Evolutionary conservation across 805 yeast species (phyloP), one percentile per base, ranked within the genome.

Genomic region (Grigorovia jiainica): DNA sequence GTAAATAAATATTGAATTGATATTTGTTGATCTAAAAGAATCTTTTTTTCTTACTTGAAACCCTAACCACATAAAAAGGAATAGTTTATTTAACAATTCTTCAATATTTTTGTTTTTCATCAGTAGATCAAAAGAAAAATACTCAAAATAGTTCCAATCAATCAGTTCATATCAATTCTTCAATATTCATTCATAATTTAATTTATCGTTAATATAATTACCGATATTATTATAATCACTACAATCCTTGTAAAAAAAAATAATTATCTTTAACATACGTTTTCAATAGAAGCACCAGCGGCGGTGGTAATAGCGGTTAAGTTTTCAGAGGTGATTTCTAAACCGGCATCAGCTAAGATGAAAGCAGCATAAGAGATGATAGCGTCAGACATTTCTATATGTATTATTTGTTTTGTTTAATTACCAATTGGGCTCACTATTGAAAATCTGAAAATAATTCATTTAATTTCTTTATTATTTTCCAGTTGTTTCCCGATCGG

Each of bases 361-460:
- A 90, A 82, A 68, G 98, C 95, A 70, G 98, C 97, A 81, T 86
- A 87, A 58, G 96, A 87, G 67, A 87, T 86, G 65, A 89, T 78
- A 68, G 95, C 82, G 79, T 87, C 95, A 72, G 95, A 84, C 95
- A 86, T 86, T 68, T 46, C 37, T 44, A 41, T 40, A 30, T 40
- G 43, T 48, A 35, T 45, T 33, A 38, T 41, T 37, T 45, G 23
- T 10, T 6, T 32, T n/a, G 18, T 11, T 15, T 39, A 11, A 25
- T 18, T 15, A 16, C 25, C 17, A 34, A 34, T 25, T n/a, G n/a
- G n/a, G n/a, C 16, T 27, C n/a, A 8, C 31, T 27, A 27, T n/a
- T 21, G 17, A 15, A 9, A 34, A 23, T 9, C 15, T 6, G 37
- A 34, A 34, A n/a, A n/a, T n/a, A 34, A 21, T 20, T n/a, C 36